phyloP scores from a whole-genome alignment of 1,139 yeast species.

The Kodamaea sp. region DNA sequence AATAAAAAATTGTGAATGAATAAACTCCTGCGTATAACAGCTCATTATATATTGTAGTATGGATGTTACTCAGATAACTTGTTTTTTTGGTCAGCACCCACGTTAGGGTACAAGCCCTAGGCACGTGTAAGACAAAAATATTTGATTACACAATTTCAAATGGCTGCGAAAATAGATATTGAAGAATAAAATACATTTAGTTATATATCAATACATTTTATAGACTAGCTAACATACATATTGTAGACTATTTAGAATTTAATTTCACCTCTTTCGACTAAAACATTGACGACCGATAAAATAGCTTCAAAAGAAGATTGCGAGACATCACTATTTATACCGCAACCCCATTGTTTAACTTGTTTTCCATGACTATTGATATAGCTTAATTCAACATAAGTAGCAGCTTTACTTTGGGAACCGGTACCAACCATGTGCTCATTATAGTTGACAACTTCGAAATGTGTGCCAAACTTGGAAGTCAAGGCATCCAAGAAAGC shows the following conservation, averaged over 20 bases:
- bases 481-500: conserved; percentile 44
- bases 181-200: too few relatives aligned
- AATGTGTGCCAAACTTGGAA: conserved; percentile 27
- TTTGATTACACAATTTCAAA: neutral
- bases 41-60: too few relatives aligned
- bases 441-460: conserved; percentile 42
- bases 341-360: conserved; percentile 43
- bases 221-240: neutral
- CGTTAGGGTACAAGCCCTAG: conserved; percentile 9
- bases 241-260: conserved; percentile 7
- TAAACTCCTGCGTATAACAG: too few relatives aligned
- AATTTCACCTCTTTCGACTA: conserved; percentile 27
- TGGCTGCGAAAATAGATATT: neutral
- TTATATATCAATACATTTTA: too few relatives aligned
- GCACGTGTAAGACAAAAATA: neutral
- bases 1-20: too few relatives aligned
- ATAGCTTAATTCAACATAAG: conserved; percentile 42
- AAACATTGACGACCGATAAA: conserved; percentile 38
- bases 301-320: conserved; percentile 49
- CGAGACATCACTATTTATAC: conserved; percentile 44
- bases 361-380: conserved; percentile 24
- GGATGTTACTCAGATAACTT: too few relatives aligned
- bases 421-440: conserved; percentile 47
- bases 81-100: conserved; percentile 1
- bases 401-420: conserved; percentile 44